Evolutionary conservation across 2,329 filamentous ascomycete species (phyloP).

Genomic region (Ophioceras dolichostomum): DNA sequence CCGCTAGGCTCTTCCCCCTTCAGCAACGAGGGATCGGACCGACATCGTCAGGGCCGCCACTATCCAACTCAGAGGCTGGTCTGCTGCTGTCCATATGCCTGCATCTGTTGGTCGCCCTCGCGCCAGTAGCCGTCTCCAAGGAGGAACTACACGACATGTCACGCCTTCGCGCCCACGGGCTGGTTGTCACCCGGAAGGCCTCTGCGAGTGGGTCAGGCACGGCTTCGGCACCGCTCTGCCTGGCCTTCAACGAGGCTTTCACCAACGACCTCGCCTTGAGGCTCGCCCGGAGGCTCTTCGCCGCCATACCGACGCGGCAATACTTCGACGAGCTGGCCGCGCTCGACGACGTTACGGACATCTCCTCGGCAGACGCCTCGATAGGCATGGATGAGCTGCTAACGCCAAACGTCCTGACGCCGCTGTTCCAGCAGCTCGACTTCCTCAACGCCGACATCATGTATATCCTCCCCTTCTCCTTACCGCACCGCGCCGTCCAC

Average conservation of each 20-base stretch:
- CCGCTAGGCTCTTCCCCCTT: constrained; percentile 21
- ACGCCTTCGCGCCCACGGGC: constrained; percentile 41
- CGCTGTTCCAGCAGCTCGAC: constrained; percentile 40
- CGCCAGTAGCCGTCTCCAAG: constrained; percentile 35
- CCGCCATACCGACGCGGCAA: constrained; percentile 40
- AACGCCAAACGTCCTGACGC: constrained; percentile 31
- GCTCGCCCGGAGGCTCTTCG: constrained; percentile 44
- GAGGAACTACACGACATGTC: constrained; percentile 46
- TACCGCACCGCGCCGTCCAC: constrained; percentile 38
- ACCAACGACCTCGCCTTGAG: constrained; percentile 47
- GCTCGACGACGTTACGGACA: constrained; percentile 20
- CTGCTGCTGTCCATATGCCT: constrained; percentile 46
- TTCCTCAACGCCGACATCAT: constrained; percentile 31
- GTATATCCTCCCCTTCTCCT: constrained; percentile 33
- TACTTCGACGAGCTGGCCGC: constrained; percentile 31
- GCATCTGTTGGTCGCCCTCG: constrained; percentile 47
- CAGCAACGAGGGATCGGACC: constrained; percentile 5
- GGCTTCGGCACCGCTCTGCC: constrained; percentile 35
- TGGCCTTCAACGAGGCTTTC: constrained; percentile 52
- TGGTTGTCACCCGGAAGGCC: constrained; percentile 34
- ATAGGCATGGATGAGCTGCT: constrained; percentile 14
- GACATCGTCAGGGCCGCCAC: constrained; percentile 11
- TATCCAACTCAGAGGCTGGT: constrained; percentile 37
- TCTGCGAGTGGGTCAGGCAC: too few species aligned
- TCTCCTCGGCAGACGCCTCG: too few species aligned